Percentiles rank a stretch among this genome's conserved stretches.
These are phyloP conservation scores for Magnaporthales sp. DNA, from an alignment of 2,329 filamentous ascomycete genomes.

Conservation along the genomic window DNA sequence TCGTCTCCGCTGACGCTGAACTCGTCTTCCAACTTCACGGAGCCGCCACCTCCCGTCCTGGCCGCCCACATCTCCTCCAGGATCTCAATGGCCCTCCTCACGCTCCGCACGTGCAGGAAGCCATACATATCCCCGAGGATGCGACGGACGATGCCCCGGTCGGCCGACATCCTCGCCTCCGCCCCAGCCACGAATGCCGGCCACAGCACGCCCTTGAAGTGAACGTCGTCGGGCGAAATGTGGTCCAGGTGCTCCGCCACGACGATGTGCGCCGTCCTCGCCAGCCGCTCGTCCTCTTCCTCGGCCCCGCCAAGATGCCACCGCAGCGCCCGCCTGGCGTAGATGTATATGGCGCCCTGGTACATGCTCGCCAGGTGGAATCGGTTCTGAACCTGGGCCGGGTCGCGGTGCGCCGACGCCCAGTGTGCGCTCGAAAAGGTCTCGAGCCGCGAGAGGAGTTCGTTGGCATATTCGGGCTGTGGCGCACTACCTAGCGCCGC, in stretches of 20 bases:
- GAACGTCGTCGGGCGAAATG: conserved; percentile 7
- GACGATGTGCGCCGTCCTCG: background rate
- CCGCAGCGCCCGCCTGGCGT: conserved; percentile 4
- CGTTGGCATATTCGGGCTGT: background rate
- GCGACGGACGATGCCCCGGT: background rate
- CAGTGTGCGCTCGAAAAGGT: background rate
- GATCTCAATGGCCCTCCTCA: background rate
- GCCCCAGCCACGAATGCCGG: conserved; percentile 9
- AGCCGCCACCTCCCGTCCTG: background rate
- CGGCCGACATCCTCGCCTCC: conserved; percentile 4
- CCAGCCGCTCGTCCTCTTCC: background rate
- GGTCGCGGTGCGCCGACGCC: background rate
- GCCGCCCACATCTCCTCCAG: conserved; percentile 7
- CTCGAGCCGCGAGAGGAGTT: conserved; percentile 2
- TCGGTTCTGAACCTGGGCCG: background rate
- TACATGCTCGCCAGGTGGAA: conserved; percentile 7
- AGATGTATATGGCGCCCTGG: conserved; percentile 9
- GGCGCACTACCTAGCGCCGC: background rate
- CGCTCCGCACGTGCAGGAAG: conserved; percentile 1
- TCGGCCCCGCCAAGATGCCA: conserved; percentile 2
- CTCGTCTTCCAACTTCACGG: background rate
- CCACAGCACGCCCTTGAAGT: conserved; percentile 11
- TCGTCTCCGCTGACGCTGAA: background rate
- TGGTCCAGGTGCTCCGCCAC: conserved; percentile 7
- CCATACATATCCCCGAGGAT: conserved; percentile 1